Evolutionary conservation across 2,329 filamentous ascomycete species (phyloP), one percentile per base, ranked within the genome.

Genomic region (Achaetomium macrosporum): DNA sequence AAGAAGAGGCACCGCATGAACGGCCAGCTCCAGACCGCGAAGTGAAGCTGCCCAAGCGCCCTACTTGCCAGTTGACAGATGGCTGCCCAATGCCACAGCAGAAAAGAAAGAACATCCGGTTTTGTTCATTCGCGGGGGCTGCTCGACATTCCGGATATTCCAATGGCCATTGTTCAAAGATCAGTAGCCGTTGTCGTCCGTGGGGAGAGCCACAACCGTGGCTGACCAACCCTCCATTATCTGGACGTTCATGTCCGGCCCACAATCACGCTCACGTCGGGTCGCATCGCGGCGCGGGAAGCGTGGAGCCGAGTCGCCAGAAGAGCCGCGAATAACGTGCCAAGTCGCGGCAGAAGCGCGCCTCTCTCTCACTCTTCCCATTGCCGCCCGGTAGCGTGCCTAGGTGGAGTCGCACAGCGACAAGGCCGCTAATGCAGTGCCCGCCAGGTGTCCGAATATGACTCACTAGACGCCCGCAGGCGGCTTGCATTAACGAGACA

Each of bases 361-460:
- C 44, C 50, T 46, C 29, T 40, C 17, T 55, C 39, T 42, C 6
- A 33, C 33, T 31, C 15, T 16, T 49, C 51, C 30, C 36, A 55
- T 59, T 60, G 57, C 56, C 56, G 56, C 44, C 47, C 54, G 44
- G 45, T 19, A 44, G 25, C 30, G 25, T 46, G 42, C 40, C 25
- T 17, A 13, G 36, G 52, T 50, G 48, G 53, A 40, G 55, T 43
- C 46, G 36, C 13, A 53, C 54, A 46, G 33, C 36, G 39, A 50
- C 50, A 37, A 48, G 39, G 19, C 49, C 35, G 42, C 54, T 53
- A 53, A 50, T 51, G 47, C 50, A 49, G 31, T 50, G 57, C 59
- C 30, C 52, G 53, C 53, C 64, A 61, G 64, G 62, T 66, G 63
- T 66, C 65, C 63, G 62, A 62, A 63, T 60, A 59, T 67, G 64